Percentiles rank a stretch among this genome's conserved stretches.
These are phyloP conservation scores for Myxozyma melibiosi DNA, from an alignment of 805 yeast genomes.

Conservation along the genomic window DNA sequence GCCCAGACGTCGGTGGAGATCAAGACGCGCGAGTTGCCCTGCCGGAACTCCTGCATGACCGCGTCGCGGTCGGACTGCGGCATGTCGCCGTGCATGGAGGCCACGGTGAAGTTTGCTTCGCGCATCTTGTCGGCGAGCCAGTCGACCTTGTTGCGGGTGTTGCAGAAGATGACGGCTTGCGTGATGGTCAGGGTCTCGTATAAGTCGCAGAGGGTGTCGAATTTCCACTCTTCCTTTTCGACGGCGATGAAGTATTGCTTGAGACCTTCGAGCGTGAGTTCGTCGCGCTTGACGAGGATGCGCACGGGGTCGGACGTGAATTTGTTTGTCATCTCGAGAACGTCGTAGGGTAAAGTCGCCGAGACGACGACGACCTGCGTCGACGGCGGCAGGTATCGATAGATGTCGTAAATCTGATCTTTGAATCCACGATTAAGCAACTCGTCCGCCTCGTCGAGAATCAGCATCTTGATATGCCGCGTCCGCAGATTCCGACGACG, in stretches of 20 bases:
- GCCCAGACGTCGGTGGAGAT: constrained; percentile 96
- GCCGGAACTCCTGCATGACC: constrained; percentile 94
- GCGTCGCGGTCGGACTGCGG: constrained; percentile 90
- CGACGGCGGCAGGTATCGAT: constrained; percentile 80
- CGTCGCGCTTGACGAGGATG: constrained; percentile 93
- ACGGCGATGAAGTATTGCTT: constrained; percentile 90
- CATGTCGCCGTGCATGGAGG: constrained; percentile 96
- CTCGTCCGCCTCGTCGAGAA: constrained; percentile 98
- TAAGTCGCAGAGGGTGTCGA: constrained; percentile 90
- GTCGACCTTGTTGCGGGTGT: constrained; percentile 93
- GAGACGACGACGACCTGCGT: constrained; percentile 93
- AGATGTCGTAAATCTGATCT: constrained; percentile 93
- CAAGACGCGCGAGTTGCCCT: constrained; percentile 89
- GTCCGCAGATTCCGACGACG: constrained; percentile 83
- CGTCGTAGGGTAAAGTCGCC: constrained; percentile 94
- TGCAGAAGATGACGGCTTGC: constrained; percentile 97
- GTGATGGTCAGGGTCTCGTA: constrained; percentile 95
- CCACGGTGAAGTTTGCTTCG: constrained; percentile 83
- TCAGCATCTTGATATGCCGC: constrained; percentile 85
- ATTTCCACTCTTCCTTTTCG: constrained; percentile 91
- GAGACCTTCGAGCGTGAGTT: constrained; percentile 92
- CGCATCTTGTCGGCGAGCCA: constrained; percentile 74
- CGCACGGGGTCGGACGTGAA: constrained; percentile 95
- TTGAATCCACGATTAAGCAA: constrained; percentile 90
- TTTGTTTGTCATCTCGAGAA: constrained; percentile 84